These are phyloP conservation scores for Cladochytrium replicatum DNA, from an alignment of 192 early-diverging fungal genomes.

Conservation along the genomic window DNA sequence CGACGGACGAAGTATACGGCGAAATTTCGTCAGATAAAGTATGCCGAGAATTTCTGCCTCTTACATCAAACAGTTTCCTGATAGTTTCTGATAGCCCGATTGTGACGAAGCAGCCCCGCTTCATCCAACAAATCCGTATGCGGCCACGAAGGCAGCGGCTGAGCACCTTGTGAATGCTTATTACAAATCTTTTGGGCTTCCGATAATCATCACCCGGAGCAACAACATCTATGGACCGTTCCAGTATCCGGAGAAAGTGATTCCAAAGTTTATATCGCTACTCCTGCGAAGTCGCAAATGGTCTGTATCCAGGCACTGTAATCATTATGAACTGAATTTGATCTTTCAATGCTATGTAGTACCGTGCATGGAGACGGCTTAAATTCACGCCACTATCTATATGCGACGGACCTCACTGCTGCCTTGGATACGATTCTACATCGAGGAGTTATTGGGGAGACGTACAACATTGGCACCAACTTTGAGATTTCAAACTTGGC, in stretches of 20 bases:
- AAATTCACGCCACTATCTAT: constrained; percentile 66
- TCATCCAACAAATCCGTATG: constrained; percentile 69
- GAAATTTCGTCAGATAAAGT: constrained; percentile 47
- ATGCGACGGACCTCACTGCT: constrained; percentile 56
- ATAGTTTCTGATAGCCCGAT: constrained; percentile 37
- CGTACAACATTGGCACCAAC: constrained; percentile 69
- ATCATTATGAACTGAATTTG: neutral
- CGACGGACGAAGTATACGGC: constrained; percentile 78
- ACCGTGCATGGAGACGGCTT: constrained; percentile 65
- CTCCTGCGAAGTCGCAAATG: constrained; percentile 43
- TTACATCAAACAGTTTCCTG: neutral
- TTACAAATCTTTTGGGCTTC: constrained; percentile 63
- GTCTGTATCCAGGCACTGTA: constrained; percentile 16
- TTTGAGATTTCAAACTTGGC: constrained; percentile 62
- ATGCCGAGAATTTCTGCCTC: neutral
- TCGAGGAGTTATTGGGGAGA: constrained; percentile 55
- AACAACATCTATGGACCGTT: constrained; percentile 76
- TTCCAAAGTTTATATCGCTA: constrained; percentile 69
- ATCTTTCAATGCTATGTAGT: constrained; percentile 18
- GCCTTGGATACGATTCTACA: constrained; percentile 62
- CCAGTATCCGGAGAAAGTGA: constrained; percentile 80
- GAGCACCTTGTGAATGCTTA: constrained; percentile 69
- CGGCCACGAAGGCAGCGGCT: constrained; percentile 79
- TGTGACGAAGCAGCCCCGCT: constrained; percentile 52
- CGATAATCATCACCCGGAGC: constrained; percentile 66